phyloP scores from a whole-genome alignment of 2,329 filamentous ascomycete genomes.

The Colletotrichum theobromicola region DNA sequence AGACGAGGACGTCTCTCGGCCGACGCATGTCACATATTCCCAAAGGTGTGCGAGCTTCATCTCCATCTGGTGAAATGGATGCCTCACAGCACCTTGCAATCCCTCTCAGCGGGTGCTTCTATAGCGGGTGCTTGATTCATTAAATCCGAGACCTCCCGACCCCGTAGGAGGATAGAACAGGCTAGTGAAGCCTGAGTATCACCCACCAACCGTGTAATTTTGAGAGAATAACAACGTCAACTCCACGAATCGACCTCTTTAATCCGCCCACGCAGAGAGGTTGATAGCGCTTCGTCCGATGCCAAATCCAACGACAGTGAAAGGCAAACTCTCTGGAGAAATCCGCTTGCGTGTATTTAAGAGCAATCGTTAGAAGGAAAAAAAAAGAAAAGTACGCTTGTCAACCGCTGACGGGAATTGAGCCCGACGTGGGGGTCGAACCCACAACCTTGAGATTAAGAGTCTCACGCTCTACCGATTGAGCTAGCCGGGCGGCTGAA shows the following conservation, averaged over 20 bases:
- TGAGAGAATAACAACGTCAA: background rate
- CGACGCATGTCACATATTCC: background rate
- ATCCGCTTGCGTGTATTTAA: background rate
- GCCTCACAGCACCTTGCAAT: too few relatives aligned
- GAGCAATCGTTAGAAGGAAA: background rate
- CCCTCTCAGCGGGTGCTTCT: too few relatives aligned
- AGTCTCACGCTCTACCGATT: conserved; percentile 79
- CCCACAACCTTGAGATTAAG: conserved; percentile 66
- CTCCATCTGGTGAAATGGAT: background rate
- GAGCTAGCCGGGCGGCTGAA: conserved; percentile 61
- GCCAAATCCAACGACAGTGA: too few relatives aligned
- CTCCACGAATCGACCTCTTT: background rate
- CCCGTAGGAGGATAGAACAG: background rate
- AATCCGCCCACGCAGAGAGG: background rate
- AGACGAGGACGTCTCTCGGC: background rate
- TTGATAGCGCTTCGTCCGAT: background rate
- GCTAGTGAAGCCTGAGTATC: background rate
- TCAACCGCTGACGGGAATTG: conserved; percentile 21
- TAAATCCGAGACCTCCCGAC: background rate
- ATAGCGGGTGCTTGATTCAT: background rate
- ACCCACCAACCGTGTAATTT: background rate
- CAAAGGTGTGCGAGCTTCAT: background rate
- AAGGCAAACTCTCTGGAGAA: background rate
- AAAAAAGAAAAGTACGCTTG: background rate
- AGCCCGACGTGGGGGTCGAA: conserved; percentile 43